phyloP scores from a whole-genome alignment of 805 yeast genomes.

The Starmerella geochares region DNA sequence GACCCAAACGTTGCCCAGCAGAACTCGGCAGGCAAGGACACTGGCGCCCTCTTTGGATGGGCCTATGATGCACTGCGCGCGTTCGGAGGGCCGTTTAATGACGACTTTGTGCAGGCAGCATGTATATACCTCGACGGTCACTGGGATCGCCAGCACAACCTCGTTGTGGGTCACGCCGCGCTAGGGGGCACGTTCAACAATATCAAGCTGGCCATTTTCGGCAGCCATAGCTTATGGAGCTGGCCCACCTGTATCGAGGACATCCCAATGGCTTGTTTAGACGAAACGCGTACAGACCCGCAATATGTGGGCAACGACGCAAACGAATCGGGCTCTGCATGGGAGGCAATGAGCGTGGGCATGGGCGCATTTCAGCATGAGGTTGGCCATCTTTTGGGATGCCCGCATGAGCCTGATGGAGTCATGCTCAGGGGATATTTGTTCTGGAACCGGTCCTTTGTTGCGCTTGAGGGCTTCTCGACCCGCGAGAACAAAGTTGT shows the following conservation, averaged over 20 bases:
- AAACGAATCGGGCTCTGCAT: slow-evolving; percentile 70
- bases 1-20: slow-evolving; percentile 83
- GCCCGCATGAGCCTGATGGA: slow-evolving; percentile 85
- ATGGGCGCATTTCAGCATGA: slow-evolving; percentile 94
- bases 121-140: slow-evolving; percentile 75
- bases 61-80: slow-evolving; percentile 63
- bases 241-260: slow-evolving; percentile 85
- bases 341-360: slow-evolving; percentile 83
- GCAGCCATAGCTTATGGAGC: slow-evolving; percentile 81
- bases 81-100: slow-evolving; percentile 46
- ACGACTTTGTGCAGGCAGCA: slow-evolving; percentile 62
- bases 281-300: slow-evolving; percentile 52
- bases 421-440: slow-evolving; percentile 84
- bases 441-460: slow-evolving; percentile 68
- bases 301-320: slow-evolving; percentile 83
- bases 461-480: slow-evolving; percentile 53
- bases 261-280: slow-evolving; percentile 57
- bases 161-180: slow-evolving; percentile 83
- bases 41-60: slow-evolving; percentile 67
- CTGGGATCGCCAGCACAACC: slow-evolving; percentile 52
- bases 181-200: slow-evolving; percentile 75
- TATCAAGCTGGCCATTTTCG: slow-evolving; percentile 77
- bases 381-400: slow-evolving; percentile 81
- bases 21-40: slow-evolving; percentile 55
- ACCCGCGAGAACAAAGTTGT: slow-evolving; percentile 34